A percentile compares a stretch with the other conserved stretches of the same genome.
Evolutionary conservation across 768 basidiomycete species (phyloP).

Genomic region (Podaxis sp.): DNA sequence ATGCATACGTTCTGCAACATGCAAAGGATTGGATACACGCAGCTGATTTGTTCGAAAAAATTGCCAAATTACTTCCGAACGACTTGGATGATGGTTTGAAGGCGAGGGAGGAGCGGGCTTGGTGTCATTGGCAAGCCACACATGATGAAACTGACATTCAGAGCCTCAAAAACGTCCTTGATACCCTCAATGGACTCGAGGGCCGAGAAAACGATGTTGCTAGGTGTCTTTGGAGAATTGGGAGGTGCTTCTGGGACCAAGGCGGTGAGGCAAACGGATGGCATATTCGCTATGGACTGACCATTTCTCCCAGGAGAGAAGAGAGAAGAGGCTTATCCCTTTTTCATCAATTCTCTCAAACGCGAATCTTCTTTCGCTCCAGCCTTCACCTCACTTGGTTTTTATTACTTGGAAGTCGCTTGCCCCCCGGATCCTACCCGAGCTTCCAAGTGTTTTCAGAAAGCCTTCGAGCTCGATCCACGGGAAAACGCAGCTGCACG

Average conservation of each 20-base stretch:
- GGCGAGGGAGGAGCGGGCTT: conserved; percentile 78
- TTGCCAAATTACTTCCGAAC: conserved; percentile 42
- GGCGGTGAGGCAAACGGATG: conserved; percentile 45
- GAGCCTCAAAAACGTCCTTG: conserved; percentile 45
- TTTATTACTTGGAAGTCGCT: conserved; percentile 75
- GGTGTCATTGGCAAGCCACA: conserved; percentile 67
- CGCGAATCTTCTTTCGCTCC: conserved; percentile 75
- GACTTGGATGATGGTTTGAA: conserved; percentile 47
- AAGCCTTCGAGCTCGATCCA: conserved; percentile 95
- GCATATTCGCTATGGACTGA: neutral
- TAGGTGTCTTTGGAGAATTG: conserved; percentile 81
- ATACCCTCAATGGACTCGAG: conserved; percentile 38
- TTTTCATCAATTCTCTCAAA: conserved; percentile 79
- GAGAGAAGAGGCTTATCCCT: conserved; percentile 66
- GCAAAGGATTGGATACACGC: conserved; percentile 68
- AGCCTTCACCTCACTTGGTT: conserved; percentile 89
- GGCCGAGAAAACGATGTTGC: conserved; percentile 59
- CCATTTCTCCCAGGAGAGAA: conserved; percentile 31
- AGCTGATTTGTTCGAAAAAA: conserved; percentile 52
- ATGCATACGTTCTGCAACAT: conserved; percentile 68
- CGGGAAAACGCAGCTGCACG: conserved; percentile 82
- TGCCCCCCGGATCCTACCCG: conserved; percentile 76
- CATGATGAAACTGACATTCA: conserved; percentile 40
- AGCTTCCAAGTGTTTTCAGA: conserved; percentile 94
- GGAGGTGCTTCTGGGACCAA: conserved; percentile 68